Evolutionary conservation across 208 protist species (phyloP).

Genomic region (Acanthamoeba culbertsoni): DNA sequence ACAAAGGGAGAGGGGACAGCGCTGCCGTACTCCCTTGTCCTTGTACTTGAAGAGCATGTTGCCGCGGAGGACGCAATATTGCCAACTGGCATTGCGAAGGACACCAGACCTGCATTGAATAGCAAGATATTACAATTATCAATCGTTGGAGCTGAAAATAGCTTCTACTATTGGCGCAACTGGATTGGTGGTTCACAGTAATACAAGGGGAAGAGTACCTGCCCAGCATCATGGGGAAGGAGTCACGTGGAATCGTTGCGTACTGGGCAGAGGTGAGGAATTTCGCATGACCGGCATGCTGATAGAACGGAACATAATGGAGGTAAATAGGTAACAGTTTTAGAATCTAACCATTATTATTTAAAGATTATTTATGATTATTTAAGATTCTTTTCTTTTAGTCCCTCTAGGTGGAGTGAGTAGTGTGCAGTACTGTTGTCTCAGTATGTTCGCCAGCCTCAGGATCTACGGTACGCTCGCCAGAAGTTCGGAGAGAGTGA

Average conservation of each 20-base stretch:
- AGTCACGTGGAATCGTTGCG: not conserved
- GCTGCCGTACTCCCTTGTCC: not conserved
- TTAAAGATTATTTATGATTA: too few species aligned
- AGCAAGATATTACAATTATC: not conserved
- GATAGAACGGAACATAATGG: not conserved
- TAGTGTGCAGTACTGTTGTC: not conserved
- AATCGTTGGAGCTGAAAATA: not conserved
- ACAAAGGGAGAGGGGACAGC: not conserved
- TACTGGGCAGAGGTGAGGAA: not conserved
- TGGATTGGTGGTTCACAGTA: not conserved
- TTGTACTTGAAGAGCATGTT: conserved; percentile 46
- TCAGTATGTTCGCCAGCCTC: not conserved
- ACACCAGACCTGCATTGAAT: not conserved
- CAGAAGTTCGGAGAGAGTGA: not conserved
- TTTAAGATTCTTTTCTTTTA: too few species aligned
- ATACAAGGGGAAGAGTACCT: not conserved
- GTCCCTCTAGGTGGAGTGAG: too few species aligned
- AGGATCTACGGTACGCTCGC: not conserved
- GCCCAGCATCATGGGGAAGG: conserved; percentile 29
- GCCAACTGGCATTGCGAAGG: not conserved
- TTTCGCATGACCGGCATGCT: not conserved
- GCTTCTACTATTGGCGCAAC: too few species aligned
- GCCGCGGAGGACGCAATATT: not conserved
- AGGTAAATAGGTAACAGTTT: not conserved
- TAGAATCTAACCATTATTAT: not conserved